Evolutionary conservation across 768 basidiomycete species (phyloP), one percentile per base, ranked within the genome.

Genomic region (Auriscalpium orientale): DNA sequence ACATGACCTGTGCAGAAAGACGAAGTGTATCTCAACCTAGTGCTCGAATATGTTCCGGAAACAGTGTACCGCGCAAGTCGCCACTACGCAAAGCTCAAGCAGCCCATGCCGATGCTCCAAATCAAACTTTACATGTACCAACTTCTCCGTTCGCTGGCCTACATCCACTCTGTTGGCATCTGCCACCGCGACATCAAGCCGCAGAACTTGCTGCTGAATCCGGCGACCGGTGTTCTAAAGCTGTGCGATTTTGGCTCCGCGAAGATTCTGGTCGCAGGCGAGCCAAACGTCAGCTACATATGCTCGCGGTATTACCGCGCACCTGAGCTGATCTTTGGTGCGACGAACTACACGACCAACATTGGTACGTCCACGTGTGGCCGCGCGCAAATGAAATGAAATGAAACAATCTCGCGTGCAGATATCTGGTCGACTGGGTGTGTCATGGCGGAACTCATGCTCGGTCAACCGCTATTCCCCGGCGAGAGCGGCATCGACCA

Each of bases 81-180:
- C 67, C 95, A 98, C 76, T 99, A 98, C 71, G 91, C 95, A 64
- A 98, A 98, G 75, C 89, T 99, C 74, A 99, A 99, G 79, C 97
- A 99, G 70, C 91, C 92, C 57, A 99, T 99, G 97, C 97, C 97
- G 34, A 98, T 94, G 85, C 84, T 97, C 52, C 97, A 98, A 77
- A 95, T 99, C 79, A 98, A 98, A 78, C 75, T 99, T 67, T 99
- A 99, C 79, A 98, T 98, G 95, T 97, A 98, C 74, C 92, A 99
- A 74, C 89, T 99, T 64, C 79, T 99, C 62, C 92, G 97, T 58
- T 99, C 97, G 15, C 80, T 99, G 58, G 94, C 95, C 62, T 98
- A 99, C 80, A 99, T 99, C 71, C 97, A 99, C 70, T 98, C 94
- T 18, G 91, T 98, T 64, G 97, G 97, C 67, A 99, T 98, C 66